phyloP scores from a whole-genome alignment of 441 rosid genomes.

The Hura crepitans region DNA sequence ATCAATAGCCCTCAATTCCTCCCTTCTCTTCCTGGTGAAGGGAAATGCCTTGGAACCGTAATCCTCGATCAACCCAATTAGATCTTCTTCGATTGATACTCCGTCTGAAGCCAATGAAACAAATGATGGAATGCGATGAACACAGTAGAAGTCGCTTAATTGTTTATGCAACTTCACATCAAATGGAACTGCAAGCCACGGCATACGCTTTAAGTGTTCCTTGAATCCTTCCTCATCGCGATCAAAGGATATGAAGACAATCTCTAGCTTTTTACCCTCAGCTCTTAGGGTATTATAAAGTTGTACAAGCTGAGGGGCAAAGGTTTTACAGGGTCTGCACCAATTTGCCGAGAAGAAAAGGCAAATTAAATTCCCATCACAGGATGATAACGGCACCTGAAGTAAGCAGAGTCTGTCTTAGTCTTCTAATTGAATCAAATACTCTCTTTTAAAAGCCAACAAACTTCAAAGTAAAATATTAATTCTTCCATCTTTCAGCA shows the following conservation, averaged over 20 bases:
- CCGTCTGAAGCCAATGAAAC: conserved; percentile 49
- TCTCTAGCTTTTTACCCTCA: conserved; percentile 53
- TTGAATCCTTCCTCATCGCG: conserved; percentile 51
- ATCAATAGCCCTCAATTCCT: conserved; percentile 56
- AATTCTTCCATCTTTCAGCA: neutral
- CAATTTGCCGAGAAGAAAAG: conserved; percentile 81
- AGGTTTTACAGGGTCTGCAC: conserved; percentile 74
- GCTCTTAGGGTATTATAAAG: conserved; percentile 41
- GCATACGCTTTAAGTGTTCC: conserved; percentile 67
- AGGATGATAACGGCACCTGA: conserved; percentile 59
- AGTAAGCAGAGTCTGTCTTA: conserved; percentile 5
- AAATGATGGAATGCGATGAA: conserved; percentile 58
- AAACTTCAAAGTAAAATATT: neutral
- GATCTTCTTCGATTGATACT: conserved; percentile 44
- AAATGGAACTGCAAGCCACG: conserved; percentile 78
- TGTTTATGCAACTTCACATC: conserved; percentile 35
- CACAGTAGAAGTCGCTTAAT: conserved; percentile 37
- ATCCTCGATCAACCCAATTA: conserved; percentile 56
- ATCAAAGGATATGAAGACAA: conserved; percentile 64
- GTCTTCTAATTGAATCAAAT: neutral
- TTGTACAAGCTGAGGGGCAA: conserved; percentile 57
- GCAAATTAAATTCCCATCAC: conserved; percentile 47
- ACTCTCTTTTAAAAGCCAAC: neutral
- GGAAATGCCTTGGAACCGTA: conserved; percentile 72
- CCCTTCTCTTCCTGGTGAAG: conserved; percentile 56